A percentile compares a stretch with the other conserved stretches of the same genome.
These are phyloP conservation scores for Lotus japonicus DNA, from an alignment of 306 rosid genomes.

Conservation along the genomic window DNA sequence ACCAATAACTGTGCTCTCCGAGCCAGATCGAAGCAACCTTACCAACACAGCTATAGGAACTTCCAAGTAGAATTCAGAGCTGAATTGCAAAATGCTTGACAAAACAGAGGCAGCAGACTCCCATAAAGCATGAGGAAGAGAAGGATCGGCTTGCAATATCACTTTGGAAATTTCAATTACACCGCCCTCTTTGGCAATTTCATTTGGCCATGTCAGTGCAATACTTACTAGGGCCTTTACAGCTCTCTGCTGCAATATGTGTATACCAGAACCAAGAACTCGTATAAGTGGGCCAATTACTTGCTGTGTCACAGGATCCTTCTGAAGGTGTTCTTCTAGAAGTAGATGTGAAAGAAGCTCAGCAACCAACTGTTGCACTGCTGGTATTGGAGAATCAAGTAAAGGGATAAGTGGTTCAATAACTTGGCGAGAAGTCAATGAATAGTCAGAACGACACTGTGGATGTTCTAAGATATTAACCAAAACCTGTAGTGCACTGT, in stretches of 20 bases:
- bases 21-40: constrained; percentile 90
- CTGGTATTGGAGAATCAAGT: constrained; percentile 82
- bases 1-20: constrained; percentile 75
- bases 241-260: constrained; percentile 95
- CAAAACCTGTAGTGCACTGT: constrained; percentile 88
- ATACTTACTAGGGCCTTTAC: constrained; percentile 93
- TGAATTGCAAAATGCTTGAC: constrained; percentile 88
- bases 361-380: constrained; percentile 96
- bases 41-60: constrained; percentile 97
- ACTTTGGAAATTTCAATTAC: constrained; percentile 87
- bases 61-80: constrained; percentile 96
- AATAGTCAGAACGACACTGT: constrained; percentile 88
- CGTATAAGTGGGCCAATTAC: constrained; percentile 85
- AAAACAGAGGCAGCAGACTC: constrained; percentile 96
- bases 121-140: constrained; percentile 95
- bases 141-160: constrained; percentile 89
- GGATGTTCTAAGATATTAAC: constrained; percentile 95
- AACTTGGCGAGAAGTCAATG: constrained; percentile 76
- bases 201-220: constrained; percentile 93
- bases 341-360: constrained; percentile 95
- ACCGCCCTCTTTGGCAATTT: constrained; percentile 97
- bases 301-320: constrained; percentile 82
- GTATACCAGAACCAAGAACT: constrained; percentile 84
- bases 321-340: constrained; percentile 81
- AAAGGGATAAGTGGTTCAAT: constrained; percentile 87